phyloP scores from a whole-genome alignment of 2,329 filamentous ascomycete species.

The Cladosporium sp. region DNA sequence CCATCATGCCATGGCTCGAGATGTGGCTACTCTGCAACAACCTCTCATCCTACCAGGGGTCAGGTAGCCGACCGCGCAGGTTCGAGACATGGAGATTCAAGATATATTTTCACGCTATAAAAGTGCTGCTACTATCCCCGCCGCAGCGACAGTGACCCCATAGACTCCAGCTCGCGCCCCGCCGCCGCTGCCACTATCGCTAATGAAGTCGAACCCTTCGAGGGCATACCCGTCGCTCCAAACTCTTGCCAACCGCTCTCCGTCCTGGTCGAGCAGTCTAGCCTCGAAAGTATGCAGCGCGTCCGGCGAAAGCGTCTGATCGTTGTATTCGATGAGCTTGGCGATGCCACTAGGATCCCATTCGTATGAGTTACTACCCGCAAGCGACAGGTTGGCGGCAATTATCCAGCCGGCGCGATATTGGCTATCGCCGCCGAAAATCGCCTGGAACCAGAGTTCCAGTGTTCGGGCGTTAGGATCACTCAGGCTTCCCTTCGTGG shows the following conservation, averaged over 20 bases:
- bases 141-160: not conserved
- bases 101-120: not conserved
- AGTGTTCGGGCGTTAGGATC: not conserved
- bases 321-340: constrained; percentile 3
- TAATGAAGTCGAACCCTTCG: not conserved
- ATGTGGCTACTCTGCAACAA: not conserved
- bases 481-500: not conserved
- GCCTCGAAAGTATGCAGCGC: constrained; percentile 8
- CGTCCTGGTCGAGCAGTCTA: not conserved
- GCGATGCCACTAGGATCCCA: constrained; percentile 5
- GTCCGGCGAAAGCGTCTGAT: constrained; percentile 2
- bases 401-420: not conserved
- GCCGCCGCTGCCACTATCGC: not conserved
- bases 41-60: not conserved
- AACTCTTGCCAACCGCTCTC: not conserved
- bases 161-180: not conserved
- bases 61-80: not conserved
- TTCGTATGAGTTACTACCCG: not conserved
- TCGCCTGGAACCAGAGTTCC: constrained; percentile 4
- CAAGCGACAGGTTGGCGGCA: constrained; percentile 6
- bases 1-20: not conserved
- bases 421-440: not conserved
- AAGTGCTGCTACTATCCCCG: not conserved
- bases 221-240: constrained; percentile 1
- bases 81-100: not conserved